Conservation (phyloP, 148 eudicot species). For the Persicaria maculosa region DNA sequence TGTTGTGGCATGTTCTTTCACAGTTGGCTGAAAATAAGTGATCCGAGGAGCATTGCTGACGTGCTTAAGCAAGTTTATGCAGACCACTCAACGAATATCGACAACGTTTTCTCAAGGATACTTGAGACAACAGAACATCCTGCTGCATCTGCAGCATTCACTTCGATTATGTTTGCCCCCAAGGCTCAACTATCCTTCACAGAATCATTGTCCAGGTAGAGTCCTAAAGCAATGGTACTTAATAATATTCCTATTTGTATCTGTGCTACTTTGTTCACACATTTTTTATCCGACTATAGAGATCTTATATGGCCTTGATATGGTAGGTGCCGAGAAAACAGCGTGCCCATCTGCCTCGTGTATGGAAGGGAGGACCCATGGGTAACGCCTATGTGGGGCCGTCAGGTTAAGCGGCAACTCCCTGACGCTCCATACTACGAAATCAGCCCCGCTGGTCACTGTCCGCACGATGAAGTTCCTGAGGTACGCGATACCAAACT, state of each 20-base stretch:
- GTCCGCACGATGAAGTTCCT: constrained; percentile 99
- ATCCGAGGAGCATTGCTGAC: constrained; percentile 74
- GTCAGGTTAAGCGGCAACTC: constrained; percentile 70
- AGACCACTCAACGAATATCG: constrained; percentile 81
- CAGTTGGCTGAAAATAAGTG: constrained; percentile 93
- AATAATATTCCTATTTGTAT: neutral
- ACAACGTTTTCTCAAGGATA: constrained; percentile 71
- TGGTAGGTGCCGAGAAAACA: constrained; percentile 52
- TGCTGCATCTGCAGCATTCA: constrained; percentile 88
- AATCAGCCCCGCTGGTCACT: constrained; percentile 96
- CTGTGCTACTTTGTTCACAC: no score
- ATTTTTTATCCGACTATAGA: neutral
- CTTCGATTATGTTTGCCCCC: constrained; percentile 93
- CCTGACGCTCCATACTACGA: constrained; percentile 88
- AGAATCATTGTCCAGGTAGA: constrained; percentile 65
- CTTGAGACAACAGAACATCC: constrained; percentile 81
- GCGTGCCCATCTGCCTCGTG: constrained; percentile 67
- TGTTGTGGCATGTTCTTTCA: constrained; percentile 12
- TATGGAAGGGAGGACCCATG: constrained; percentile 98
- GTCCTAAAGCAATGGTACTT: neutral
- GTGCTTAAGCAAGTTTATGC: constrained; percentile 88
- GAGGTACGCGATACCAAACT: constrained; percentile 47
- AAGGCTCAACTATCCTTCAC: constrained; percentile 57
- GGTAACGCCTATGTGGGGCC: constrained; percentile 92
- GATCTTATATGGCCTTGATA: constrained; percentile 11